Base-by-base conservation (phyloP, 192 early-diverging fungal species). In the Thamnidium elegans region DNA sequence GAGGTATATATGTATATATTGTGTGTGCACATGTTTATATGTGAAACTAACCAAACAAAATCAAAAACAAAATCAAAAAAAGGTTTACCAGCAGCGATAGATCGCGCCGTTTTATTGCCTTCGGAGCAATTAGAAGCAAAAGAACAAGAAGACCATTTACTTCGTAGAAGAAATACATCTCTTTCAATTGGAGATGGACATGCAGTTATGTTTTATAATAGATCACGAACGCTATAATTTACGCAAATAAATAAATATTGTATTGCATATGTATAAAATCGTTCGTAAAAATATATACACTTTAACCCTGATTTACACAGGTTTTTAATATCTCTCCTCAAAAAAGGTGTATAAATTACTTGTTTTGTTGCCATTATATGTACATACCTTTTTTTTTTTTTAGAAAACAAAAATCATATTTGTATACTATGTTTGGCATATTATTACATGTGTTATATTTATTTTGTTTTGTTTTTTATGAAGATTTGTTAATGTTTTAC, bases 31-130 rank as follows among this genome's bases (percentile, higher is more conserved):
- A 7, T 48, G 3, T 63, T 48, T 36, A 10, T 31, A 21, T n/a
- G n/a, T n/a, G n/a, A 50, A 34, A 62, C 15, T 19, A 9, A 23
- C 17, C 21, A 10, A 23, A 36, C 14, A 30, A 26, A n/a, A n/a
- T n/a, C n/a, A n/a, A n/a, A n/a, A n/a, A n/a, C n/a, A n/a, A n/a
- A n/a, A n/a, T n/a, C n/a, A n/a, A n/a, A n/a, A n/a, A 26, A 32
- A 70, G 69, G 72, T 51, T 30, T 74, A 34, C 72, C 72, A 8
- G 72, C 62, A 17, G 48, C 72, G 1, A 74, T 74, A 36, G 72
- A 74, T 58, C 63, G 72, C n/a, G 72, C 72, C 19, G 68, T 74
- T 4, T 34, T 74, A 15, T 46, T 74, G 21, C 72, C 72, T 30
- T 66, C 63, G 2, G 72, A 74, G 46, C 67, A 74, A 52, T 52